These are phyloP conservation scores for Fusarium sulawesiense DNA, from an alignment of 2,329 filamentous ascomycete genomes.

Conservation along the genomic window DNA sequence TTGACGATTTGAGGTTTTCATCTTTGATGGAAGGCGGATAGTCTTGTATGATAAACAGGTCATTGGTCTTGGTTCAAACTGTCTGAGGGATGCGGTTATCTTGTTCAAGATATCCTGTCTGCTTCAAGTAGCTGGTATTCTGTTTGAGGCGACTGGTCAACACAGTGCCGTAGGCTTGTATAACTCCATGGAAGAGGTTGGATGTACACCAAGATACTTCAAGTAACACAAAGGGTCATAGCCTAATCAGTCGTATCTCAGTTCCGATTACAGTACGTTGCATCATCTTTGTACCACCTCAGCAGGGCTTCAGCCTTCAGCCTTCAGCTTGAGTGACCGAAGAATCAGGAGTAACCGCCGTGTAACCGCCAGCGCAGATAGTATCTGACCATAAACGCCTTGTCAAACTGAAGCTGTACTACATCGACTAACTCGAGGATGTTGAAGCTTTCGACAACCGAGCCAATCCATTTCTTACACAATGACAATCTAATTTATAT, in stretches of 20 bases:
- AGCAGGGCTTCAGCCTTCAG: conserved; percentile 25
- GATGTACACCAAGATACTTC: not conserved
- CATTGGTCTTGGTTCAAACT: too few relatives aligned
- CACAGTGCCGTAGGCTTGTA: not conserved
- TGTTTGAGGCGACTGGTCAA: not conserved
- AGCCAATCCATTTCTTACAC: conserved; percentile 16
- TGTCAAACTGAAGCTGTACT: conserved; percentile 13
- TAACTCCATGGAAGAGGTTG: not conserved
- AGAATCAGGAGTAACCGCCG: not conserved
- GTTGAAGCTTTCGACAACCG: conserved; percentile 2
- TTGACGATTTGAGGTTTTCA: not conserved
- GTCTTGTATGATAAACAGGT: too few relatives aligned
- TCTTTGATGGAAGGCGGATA: not conserved
- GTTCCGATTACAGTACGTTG: conserved; percentile 17
- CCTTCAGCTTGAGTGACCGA: not conserved
- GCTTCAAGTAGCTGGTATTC: not conserved
- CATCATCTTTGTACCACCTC: conserved; percentile 36
- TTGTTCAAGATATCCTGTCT: not conserved
- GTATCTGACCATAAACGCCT: conserved; percentile 23
- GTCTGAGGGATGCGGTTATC: not conserved
- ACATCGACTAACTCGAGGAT: conserved; percentile 8
- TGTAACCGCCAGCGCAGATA: conserved; percentile 35
- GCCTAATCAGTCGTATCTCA: conserved; percentile 24
- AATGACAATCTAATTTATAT: conserved; percentile 17
- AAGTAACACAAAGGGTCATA: conserved; percentile 7